These are phyloP conservation scores for Sporobolomyces phaffii DNA, from an alignment of 768 basidiomycete species.

Conservation along the genomic window DNA sequence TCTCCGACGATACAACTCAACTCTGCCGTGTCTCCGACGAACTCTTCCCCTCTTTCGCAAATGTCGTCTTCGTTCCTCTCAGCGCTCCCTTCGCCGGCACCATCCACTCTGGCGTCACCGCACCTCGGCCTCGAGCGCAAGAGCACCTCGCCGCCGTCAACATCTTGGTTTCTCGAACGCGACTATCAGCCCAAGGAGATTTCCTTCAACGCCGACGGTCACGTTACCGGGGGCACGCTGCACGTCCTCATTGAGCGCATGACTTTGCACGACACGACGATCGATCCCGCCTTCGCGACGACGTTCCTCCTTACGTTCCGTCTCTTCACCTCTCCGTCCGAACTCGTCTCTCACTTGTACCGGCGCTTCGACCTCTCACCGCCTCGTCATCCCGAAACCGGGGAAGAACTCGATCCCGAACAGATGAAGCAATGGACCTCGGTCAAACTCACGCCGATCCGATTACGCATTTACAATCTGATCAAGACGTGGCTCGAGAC, in stretches of 20 bases:
- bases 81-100: background rate
- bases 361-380: slow-evolving; percentile 68
- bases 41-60: slow-evolving; percentile 9
- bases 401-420: slow-evolving; percentile 52
- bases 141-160: background rate
- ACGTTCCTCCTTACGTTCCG: slow-evolving; percentile 96
- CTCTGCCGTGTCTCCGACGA: background rate
- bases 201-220: slow-evolving; percentile 81
- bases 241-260: slow-evolving; percentile 89
- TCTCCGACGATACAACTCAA: background rate
- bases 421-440: slow-evolving; percentile 73
- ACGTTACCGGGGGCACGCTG: slow-evolving; percentile 83
- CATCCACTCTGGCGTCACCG: background rate
- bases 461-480: slow-evolving; percentile 83
- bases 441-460: slow-evolving; percentile 79
- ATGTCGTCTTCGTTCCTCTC: background rate
- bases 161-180: slow-evolving; percentile 39
- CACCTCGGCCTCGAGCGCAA: background rate
- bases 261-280: slow-evolving; percentile 87
- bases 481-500: slow-evolving; percentile 89
- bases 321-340: slow-evolving; percentile 70
- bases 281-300: slow-evolving; percentile 75
- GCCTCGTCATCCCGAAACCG: slow-evolving; percentile 52
- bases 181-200: slow-evolving; percentile 80
- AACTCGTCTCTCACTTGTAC: slow-evolving; percentile 71